Percentiles rank a stretch among this genome's conserved stretches.
Conservation (phyloP, 192 early-diverging fungal species). For the Piromyces finnis region DNA sequence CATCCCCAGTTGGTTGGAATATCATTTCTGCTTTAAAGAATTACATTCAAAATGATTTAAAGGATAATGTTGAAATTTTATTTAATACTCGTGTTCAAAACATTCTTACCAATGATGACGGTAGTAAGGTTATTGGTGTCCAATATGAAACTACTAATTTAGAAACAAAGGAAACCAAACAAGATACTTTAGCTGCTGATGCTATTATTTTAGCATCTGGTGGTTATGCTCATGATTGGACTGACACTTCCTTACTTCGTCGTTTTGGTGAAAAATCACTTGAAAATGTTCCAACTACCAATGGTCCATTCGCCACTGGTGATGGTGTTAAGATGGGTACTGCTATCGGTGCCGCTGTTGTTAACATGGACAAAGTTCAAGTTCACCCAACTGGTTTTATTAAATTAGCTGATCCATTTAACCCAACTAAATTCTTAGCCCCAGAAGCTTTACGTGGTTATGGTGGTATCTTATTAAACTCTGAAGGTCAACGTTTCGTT, state of each 20-base stretch:
- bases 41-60: neutral
- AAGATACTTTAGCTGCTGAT: neutral
- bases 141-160: neutral
- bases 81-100: neutral
- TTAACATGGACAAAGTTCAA: neutral
- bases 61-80: neutral
- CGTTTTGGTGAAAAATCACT: slow-evolving; percentile 1
- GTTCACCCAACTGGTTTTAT: slow-evolving; percentile 1
- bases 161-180: neutral
- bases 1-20: slow-evolving; percentile 13
- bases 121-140: neutral
- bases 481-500: slow-evolving; percentile 1
- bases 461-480: slow-evolving; percentile 1
- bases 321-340: neutral
- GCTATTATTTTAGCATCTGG: neutral
- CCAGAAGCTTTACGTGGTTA: slow-evolving; percentile 2
- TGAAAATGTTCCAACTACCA: neutral
- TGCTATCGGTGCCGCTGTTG: neutral
- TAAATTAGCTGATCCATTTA: neutral
- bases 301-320: neutral
- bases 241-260: slow-evolving; percentile 1
- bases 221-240: neutral
- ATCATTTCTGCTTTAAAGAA: slow-evolving; percentile 1
- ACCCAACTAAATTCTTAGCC: slow-evolving; percentile 1
- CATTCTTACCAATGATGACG: neutral